Base-by-base conservation (phyloP, 1,284 basidiomycete genomes). In the Ustilago cynodontis region DNA sequence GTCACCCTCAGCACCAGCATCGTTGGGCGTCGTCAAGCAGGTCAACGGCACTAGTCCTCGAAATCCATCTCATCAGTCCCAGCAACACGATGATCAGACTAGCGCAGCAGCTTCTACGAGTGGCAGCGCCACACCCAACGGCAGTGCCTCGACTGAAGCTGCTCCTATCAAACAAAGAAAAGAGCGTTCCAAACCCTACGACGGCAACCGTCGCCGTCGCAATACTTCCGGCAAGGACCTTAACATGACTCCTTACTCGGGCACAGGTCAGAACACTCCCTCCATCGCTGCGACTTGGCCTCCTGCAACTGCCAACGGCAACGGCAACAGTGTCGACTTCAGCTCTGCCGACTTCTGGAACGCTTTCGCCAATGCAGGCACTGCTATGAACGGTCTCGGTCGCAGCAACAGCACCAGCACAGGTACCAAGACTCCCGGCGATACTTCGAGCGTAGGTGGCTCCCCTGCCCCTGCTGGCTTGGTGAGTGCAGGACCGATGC, bases 131-230 rank as follows among this genome's bases (percentile, higher is more conserved):
- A 79, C 74, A 1, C 77, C 77, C 10, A 76, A 68, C 45, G 70
- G 67, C 54, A 66, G 57, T 53, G 39, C 59, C 53, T 52, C 24
- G 50, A 55, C 29, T 28, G 66, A 63, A 6, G 55, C 60, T 5
- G 55, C 60, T 5, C 57, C 70, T 13, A 10, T 14, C 28, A 71
- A 76, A 47, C 67, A 54, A 18, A 72, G 53, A 29, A 76, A 74
- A 47, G 70, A 79, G 24, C 71, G 82, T 13, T 67, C 77, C 28
- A 84, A 84, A 52, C 82, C 82, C 1, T 84, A 84, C 57, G 78
- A 78, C 24, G 67, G 62, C 51, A 71, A 55, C 47, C 79, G 78
- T 26, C 73, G 75, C 8, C 79, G 81, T 11, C 54, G 76, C 41
- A 78, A 74, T 39, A 76, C 72, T 8, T 70, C 72, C 13, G 61